A percentile compares a stretch with the other conserved stretches of the same genome.
Evolutionary conservation across 352 stramenopile genomes (phyloP).

Genomic region (Pythium monospermum): DNA sequence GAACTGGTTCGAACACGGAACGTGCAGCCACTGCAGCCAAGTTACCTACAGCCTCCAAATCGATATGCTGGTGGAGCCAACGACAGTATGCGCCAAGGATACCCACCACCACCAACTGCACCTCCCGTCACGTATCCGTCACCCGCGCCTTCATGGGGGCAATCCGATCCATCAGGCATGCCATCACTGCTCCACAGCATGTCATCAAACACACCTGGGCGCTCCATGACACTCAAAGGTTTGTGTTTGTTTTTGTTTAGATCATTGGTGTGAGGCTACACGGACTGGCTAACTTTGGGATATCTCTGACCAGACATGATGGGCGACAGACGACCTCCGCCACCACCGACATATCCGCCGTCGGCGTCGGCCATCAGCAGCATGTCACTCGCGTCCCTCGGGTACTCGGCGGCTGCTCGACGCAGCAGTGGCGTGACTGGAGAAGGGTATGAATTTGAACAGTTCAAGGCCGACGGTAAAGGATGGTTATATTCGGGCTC

Average conservation of each 20-base stretch:
- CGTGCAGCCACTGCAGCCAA: not conserved
- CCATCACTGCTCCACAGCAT: conserved; percentile 5
- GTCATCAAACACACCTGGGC: not conserved
- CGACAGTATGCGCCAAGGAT: too few species aligned
- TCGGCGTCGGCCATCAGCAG: not conserved
- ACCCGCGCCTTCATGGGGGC: too few species aligned
- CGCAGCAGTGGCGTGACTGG: not conserved
- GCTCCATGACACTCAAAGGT: conserved; percentile 27
- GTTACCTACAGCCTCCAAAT: too few species aligned
- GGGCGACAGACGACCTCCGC: conserved; percentile 10
- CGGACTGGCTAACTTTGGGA: too few species aligned
- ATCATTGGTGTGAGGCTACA: too few species aligned
- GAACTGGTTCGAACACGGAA: conserved; percentile 11
- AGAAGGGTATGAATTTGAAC: conserved; percentile 13
- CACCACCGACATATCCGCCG: not conserved
- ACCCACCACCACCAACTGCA: too few species aligned
- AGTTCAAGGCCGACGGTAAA: conserved; percentile 26
- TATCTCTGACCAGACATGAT: conserved; percentile 23
- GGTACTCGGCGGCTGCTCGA: conserved; percentile 4
- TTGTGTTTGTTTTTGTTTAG: too few species aligned
- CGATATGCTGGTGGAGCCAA: too few species aligned
- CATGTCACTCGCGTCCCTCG: conserved; percentile 8
- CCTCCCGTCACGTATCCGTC: too few species aligned
- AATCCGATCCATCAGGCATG: too few species aligned
- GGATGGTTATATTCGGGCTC: not conserved